Base-by-base conservation (phyloP, 2,329 filamentous ascomycete genomes). In the Gnomoniopsis smithogilvyi region DNA sequence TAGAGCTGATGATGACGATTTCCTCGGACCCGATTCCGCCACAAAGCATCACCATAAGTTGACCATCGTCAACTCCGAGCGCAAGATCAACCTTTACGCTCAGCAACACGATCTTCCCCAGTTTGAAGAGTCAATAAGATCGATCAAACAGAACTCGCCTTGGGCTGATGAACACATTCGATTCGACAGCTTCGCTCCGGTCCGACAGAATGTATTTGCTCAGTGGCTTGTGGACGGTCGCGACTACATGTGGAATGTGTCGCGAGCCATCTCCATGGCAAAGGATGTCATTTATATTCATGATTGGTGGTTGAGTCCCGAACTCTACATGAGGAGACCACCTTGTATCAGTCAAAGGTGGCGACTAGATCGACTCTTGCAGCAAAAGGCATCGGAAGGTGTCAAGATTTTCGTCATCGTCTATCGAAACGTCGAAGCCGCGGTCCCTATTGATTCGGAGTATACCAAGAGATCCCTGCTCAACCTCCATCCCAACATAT, bases 201-300 rank as follows among this genome's bases (percentile, higher is more conserved):
- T 98, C 1, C 85, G 95, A 61, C 86, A 85, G 50, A 89, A 89
- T 47, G 92, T 95, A 30, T 95, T 94, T 75, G 92, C 93, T 2
- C 92, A 97, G 69, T 98, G 94, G 93, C 83, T 99, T 10, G 94
- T 99, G 0, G 95, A 99, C 73, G 95, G 91, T 17, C 86, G 95
- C 65, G 95, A 99, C 72, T 96, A 98, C 78, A 98, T 98, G 94
- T 99, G 95, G 95, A 96, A 97, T 71, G 92, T 98, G 8, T 98
- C 94, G 12, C 86, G 94, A 64, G 95, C 95, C 14, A 96, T 99
- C 68, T 95, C 92, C 70, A 96, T 97, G 86, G 95, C 95, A 10
- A 91, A 91, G 68, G 95, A 98, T 76, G 94, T 98, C 62, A 94
- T 99, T 66, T 98, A 98, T 74, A 98, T 99, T 63, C 95, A 99